Evolutionary conservation across 768 basidiomycete species (phyloP).

Genomic region (Cystobasidium onofrii): DNA sequence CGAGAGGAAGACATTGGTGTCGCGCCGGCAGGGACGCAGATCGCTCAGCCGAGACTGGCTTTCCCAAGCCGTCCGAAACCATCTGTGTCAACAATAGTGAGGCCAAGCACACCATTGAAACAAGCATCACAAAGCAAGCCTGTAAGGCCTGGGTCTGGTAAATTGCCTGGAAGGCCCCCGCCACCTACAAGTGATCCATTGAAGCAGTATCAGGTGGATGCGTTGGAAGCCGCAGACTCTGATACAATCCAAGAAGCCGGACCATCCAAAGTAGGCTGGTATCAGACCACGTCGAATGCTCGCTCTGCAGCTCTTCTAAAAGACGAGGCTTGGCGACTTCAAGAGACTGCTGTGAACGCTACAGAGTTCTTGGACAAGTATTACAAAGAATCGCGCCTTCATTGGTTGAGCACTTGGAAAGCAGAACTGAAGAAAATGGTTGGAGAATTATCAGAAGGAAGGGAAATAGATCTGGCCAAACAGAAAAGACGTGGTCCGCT

Average conservation of each 20-base stretch:
- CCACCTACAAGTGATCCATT: constrained; percentile 32
- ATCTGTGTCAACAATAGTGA: background rate
- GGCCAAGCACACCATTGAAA: background rate
- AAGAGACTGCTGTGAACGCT: constrained; percentile 70
- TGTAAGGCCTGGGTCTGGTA: background rate
- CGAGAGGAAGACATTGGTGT: background rate
- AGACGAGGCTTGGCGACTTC: constrained; percentile 72
- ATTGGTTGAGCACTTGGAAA: constrained; percentile 87
- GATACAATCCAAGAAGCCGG: constrained; percentile 7
- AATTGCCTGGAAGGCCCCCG: constrained; percentile 5
- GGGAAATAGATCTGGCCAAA: constrained; percentile 34
- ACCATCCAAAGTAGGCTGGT: constrained; percentile 26
- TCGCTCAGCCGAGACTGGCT: constrained; percentile 17
- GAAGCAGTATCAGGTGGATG: constrained; percentile 10
- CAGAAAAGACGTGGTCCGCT: constrained; percentile 26
- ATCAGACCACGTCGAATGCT: constrained; percentile 51
- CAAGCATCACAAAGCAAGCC: background rate
- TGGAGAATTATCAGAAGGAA: constrained; percentile 65
- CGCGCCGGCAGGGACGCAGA: constrained; percentile 19
- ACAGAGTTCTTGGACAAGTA: constrained; percentile 79
- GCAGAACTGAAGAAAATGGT: constrained; percentile 74
- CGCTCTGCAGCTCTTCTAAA: constrained; percentile 60
- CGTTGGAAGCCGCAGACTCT: background rate
- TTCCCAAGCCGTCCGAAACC: background rate
- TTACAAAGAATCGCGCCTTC: constrained; percentile 74